Percentiles rank a stretch among this genome's conserved stretches.
These are phyloP conservation scores for Suillus hirtellus DNA, from an alignment of 768 basidiomycete species.

Conservation along the genomic window DNA sequence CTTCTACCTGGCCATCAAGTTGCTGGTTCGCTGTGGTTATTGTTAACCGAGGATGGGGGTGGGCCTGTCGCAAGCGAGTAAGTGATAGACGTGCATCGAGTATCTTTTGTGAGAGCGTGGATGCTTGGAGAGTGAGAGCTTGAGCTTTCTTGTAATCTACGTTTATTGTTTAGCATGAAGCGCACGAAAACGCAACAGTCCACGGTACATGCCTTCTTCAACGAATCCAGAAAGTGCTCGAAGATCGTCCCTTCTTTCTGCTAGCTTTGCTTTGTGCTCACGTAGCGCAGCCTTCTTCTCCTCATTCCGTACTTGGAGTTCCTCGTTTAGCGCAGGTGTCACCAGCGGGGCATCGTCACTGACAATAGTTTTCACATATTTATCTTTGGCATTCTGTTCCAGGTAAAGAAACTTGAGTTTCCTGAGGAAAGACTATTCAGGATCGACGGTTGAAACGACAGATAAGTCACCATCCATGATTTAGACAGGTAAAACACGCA, in stretches of 20 bases:
- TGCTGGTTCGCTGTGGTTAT: conserved; percentile 71
- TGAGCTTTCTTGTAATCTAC: conserved; percentile 64
- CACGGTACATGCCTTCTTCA: conserved; percentile 54
- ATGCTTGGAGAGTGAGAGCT: conserved; percentile 51
- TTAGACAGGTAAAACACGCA: conserved; percentile 33
- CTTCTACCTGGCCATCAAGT: conserved; percentile 71
- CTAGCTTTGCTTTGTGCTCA: conserved; percentile 59
- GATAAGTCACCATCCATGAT: not conserved
- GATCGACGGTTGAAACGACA: conserved; percentile 3
- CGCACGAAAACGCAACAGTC: conserved; percentile 2
- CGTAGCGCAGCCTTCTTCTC: conserved; percentile 72
- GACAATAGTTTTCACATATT: conserved; percentile 84
- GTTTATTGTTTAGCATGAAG: not conserved
- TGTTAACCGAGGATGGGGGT: conserved; percentile 80
- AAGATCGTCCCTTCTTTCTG: conserved; percentile 63
- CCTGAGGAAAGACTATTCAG: conserved; percentile 60
- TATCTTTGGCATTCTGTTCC: conserved; percentile 88
- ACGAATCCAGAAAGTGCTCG: conserved; percentile 64
- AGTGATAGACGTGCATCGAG: conserved; percentile 80
- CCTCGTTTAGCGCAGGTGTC: conserved; percentile 77
- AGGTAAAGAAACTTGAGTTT: conserved; percentile 89
- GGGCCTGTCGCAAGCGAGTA: conserved; percentile 76
- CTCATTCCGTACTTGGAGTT: conserved; percentile 57
- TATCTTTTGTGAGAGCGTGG: conserved; percentile 70
- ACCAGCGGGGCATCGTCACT: conserved; percentile 84